Percentiles rank a stretch among this genome's conserved stretches.
phyloP scores from a whole-genome alignment of 495 filamentous ascomycete species.

The Penicillium pulvis region DNA sequence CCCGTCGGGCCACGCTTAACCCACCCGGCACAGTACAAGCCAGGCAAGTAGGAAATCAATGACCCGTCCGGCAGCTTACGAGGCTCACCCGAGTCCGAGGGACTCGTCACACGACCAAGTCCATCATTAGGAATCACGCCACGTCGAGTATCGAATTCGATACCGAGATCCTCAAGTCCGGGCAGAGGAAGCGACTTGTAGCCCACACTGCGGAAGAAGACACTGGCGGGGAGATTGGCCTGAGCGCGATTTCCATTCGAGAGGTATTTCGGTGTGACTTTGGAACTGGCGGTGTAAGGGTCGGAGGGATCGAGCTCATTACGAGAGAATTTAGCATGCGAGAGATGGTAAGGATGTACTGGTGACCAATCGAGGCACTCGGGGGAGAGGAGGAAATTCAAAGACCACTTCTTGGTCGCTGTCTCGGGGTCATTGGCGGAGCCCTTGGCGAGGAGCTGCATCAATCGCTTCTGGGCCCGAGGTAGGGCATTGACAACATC shows the following conservation, averaged over 20 bases:
- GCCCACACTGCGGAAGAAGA: constrained; percentile 89
- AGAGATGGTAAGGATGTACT: constrained; percentile 47
- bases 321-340: constrained; percentile 64
- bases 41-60: constrained; percentile 59
- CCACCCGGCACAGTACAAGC: constrained; percentile 94
- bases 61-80: constrained; percentile 38
- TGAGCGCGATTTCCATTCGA: constrained; percentile 47
- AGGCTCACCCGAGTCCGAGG: constrained; percentile 23
- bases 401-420: constrained; percentile 71
- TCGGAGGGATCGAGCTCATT: constrained; percentile 55
- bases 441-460: constrained; percentile 77
- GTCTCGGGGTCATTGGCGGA: constrained; percentile 50
- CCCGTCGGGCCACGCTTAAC: constrained; percentile 94
- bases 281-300: constrained; percentile 46
- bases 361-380: constrained; percentile 60
- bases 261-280: constrained; percentile 40
- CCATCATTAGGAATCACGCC: constrained; percentile 88
- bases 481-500: constrained; percentile 62
- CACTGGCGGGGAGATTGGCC: constrained; percentile 55
- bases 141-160: constrained; percentile 71
- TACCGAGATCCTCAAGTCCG: constrained; percentile 72
- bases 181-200: constrained; percentile 80
- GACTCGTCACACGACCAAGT: constrained; percentile 66
- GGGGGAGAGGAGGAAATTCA: constrained; percentile 81
- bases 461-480: constrained; percentile 71